Conservation (phyloP, 305 asterid genomes). For the Plantago lanceolata region DNA sequence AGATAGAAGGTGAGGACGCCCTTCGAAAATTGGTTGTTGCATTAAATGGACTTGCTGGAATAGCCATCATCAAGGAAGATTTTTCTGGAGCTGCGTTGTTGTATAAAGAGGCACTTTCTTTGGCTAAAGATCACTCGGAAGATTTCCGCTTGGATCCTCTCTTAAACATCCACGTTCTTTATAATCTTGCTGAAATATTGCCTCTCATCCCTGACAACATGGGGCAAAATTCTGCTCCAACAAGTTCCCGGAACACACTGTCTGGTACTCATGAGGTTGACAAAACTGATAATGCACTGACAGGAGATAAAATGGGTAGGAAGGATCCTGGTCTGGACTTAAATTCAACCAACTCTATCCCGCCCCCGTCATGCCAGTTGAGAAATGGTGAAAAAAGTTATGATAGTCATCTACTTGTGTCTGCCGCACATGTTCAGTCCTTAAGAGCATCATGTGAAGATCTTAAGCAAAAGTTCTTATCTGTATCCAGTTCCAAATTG, state of each 20-base stretch:
- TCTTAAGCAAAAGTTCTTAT: conserved; percentile 66
- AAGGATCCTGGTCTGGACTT: conserved; percentile 28
- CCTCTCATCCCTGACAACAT: conserved; percentile 33
- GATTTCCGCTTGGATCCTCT: conserved; percentile 94
- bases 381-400: conserved; percentile 31
- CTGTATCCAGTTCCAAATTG: conserved; percentile 59
- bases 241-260: conserved; percentile 30
- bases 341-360: conserved; percentile 33
- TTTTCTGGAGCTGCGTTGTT: conserved; percentile 61
- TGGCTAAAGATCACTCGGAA: conserved; percentile 66
- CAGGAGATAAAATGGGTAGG: conserved; percentile 31
- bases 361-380: conserved; percentile 28
- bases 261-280: conserved; percentile 30
- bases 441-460: conserved; percentile 56
- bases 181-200: conserved; percentile 79
- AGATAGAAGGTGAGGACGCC: conserved; percentile 94
- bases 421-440: conserved; percentile 33
- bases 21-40: conserved; percentile 84
- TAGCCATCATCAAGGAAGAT: conserved; percentile 79
- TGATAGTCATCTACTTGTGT: conserved; percentile 26
- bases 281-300: conserved; percentile 28
- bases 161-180: conserved; percentile 81
- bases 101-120: conserved; percentile 74
- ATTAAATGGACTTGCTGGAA: conserved; percentile 93
- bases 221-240: conserved; percentile 30